Base-by-base conservation (phyloP, 805 yeast species). In the Saccharomycopsis sp. region DNA sequence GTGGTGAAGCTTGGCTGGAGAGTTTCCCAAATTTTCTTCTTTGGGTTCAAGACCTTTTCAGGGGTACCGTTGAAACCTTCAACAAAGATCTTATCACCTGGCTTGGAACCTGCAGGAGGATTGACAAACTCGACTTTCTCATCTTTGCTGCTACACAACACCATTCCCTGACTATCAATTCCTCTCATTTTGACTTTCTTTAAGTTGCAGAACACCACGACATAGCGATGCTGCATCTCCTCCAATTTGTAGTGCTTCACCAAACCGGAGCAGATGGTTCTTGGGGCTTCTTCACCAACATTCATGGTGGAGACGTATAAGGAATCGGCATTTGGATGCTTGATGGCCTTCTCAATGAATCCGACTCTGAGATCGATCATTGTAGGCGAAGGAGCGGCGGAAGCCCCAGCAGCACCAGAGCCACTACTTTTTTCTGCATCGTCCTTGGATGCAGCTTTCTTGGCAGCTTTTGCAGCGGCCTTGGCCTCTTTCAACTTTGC, bases 161-260 rank as follows among this genome's bases (percentile, higher is more conserved):
- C 97, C 99, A 92, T 92, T 39, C 95, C 99, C 38, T 77, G 67
- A 7, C 96, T 87, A 62, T 86, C 86, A 57, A 92, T 77, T 51
- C 98, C 97, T 67, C 98, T 81, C 99, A 92, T 92, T 56, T 79
- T 80, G 31, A 88, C 98, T 15, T 98, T 98, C 68, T 92, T 92
- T 65, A 92, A 75, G 70, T 94, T 94, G 53, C 96, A 95, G 54
- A 92, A 87, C 43, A 81, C 80, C 34, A 92, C 81, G 38, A 89
- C 94, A 54, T 73, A 74, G 62, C 97, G 80, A 62, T 85, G 75
- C 73, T 92, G 98, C 95, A 92, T 81, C 32, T 82, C 94, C 66
- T 92, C 97, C 50, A 94, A 61, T 30, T 95, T 79, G 58, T 84
- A 72, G 64, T 83, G 77, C 53, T 85, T 85, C 49, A 87, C 96